Conservation (phyloP, 116 monocot species). For the Zostera marina region DNA sequence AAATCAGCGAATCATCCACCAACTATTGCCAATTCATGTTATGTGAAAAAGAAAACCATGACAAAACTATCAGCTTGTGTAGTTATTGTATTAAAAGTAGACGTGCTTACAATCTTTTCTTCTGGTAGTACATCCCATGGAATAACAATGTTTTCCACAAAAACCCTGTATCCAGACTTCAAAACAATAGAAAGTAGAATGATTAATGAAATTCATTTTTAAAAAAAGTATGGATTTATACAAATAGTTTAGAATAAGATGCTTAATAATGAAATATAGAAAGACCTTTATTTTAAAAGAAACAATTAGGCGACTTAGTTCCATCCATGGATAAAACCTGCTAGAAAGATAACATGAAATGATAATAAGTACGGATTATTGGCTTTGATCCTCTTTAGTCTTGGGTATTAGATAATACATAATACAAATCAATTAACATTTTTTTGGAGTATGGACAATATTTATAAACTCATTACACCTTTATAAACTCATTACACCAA, state of each 20-base stretch:
- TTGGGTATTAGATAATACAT: no score
- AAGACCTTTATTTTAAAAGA: neutral
- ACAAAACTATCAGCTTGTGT: neutral
- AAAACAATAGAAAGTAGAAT: neutral
- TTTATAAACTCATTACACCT: no score
- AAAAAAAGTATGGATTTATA: neutral
- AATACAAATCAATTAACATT: no score
- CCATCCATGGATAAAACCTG: conserved; percentile 5
- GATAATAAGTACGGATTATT: neutral
- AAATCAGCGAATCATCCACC: neutral
- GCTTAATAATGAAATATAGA: neutral
- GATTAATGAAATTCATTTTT: neutral
- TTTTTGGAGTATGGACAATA: no score
- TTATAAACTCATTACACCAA: no score
- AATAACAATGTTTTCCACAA: neutral
- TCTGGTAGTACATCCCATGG: neutral
- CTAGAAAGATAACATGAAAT: neutral
- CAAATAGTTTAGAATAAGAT: neutral
- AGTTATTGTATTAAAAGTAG: neutral
- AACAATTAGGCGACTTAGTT: conserved; percentile 3
- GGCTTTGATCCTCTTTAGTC: neutral
- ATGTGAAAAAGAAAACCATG: neutral
- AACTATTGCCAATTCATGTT: neutral
- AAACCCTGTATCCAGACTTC: neutral
- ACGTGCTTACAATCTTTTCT: conserved; percentile 1